Evolutionary conservation across 805 yeast genomes (phyloP), one percentile per base, ranked within the genome.

Genomic region (Candida ulmi): DNA sequence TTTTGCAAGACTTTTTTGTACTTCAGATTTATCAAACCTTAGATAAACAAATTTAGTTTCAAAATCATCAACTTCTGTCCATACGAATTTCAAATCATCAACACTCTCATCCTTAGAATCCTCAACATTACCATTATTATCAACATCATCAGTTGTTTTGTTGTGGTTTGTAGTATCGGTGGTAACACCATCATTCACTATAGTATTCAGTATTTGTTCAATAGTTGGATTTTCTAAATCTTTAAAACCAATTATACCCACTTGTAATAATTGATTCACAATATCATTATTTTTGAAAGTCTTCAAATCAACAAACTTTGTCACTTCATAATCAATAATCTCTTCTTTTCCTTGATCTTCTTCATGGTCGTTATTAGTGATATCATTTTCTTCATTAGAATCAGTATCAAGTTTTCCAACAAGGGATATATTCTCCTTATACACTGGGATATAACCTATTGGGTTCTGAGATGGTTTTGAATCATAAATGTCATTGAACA

Each of bases 41-140:
- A 70, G 49, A 42, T 60, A 69, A 3, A 69, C 50, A 30, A 57
- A 41, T 33, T 56, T 55, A 21, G 45, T 44, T 24, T 67, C 72
- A 4, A 62, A 68, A 39, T 60, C 58, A 29, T 55, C 61, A 8
- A 65, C 49, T 28, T 51, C 47, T 18, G 65, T 55, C 72, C 75
- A 71, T 16, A 35, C 37, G 45, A 54, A 68, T 2, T 38, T 35
- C 19, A 43, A 13, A n/a, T 15, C 32, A 27, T 42, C 31, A 37
- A 42, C 34, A 17, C 17, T 32, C 4, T n/a, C 27, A n/a, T 19
- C 37, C 2, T 38, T 38, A 5, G 8, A 8, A 11, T 23, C 11
- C 8, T 23, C 11, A 23, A 8, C 11, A 11, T 23, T 23, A 23
- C 11, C 11, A 11, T 15, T 26, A 29, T 41, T 28, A 37, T 43